phyloP scores from a whole-genome alignment of 169 alveolate genomes.

The Amoebophrya sp. region DNA sequence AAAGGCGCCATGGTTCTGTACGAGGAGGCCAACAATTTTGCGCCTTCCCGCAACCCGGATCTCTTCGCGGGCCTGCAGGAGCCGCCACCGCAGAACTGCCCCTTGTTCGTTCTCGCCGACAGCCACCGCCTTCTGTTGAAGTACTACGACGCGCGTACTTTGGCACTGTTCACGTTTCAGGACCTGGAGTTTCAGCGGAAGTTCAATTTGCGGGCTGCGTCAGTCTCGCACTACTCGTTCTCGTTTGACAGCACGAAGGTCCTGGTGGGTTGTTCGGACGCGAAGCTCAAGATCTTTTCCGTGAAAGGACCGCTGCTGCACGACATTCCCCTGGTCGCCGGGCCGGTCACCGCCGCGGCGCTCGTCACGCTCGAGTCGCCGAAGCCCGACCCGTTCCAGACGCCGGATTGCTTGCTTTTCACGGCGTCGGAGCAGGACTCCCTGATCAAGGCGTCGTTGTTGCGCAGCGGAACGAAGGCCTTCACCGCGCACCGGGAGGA shows the following conservation, averaged over 20 bases:
- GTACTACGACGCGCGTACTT: not conserved
- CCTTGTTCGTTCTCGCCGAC: not conserved
- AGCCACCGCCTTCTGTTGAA: not conserved
- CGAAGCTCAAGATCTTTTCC: not conserved
- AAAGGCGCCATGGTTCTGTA: not conserved
- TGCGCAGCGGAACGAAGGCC: not conserved
- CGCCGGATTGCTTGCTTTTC: not conserved
- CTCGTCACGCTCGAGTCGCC: not conserved
- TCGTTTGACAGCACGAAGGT: not conserved
- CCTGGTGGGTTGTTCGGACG: not conserved
- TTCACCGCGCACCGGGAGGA: not conserved
- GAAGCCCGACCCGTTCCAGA: not conserved
- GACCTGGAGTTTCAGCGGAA: not conserved
- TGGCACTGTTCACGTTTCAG: not conserved
- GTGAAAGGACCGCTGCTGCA: not conserved
- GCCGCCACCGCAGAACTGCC: not conserved
- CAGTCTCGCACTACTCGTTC: not conserved
- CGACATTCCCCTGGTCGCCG: not conserved
- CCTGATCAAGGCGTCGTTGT: not conserved
- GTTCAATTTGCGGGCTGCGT: not conserved
- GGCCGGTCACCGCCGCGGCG: not conserved
- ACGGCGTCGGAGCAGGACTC: not conserved
- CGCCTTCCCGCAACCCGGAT: not conserved
- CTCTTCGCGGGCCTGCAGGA: not conserved
- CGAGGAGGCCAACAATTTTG: not conserved